Evolutionary conservation across 441 rosid genomes (phyloP), one percentile per base, ranked within the genome.

Genomic region (Gossypium lobatum): DNA sequence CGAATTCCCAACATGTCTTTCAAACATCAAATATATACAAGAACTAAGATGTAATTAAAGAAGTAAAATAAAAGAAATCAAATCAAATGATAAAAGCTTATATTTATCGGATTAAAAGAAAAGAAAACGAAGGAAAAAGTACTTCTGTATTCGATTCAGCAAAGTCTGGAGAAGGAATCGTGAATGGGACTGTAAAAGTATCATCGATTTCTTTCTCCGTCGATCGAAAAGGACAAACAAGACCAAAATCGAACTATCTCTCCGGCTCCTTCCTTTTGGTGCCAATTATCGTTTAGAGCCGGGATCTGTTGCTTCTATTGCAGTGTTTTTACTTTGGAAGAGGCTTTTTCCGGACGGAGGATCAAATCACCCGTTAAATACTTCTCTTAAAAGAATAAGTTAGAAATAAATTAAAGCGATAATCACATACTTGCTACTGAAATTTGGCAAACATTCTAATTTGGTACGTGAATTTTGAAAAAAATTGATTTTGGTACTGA

Each of bases 101-200:
- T 39, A 53, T 14, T 58, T 61, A 52, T 21, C 3, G 18, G 13
- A 10, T 31, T 25, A 4, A 37, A 16, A 5, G 3, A 39, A 46
- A 0, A 26, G 16, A 25, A 17, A 48, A 1, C 39, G 26, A 53
- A 70, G 58, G 58, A 60, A 34, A 26, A 79, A 85, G 70, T 69
- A 95, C 99, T 88, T 89, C 9, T 89, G 91, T 34, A 88, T 82
- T 28, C 96, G 93, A 79, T 87, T 90, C 76, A 81, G 64, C 77
- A 95, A 82, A 74, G 90, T 89, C 75, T 93, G 93, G 74, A 90
- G 93, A 73, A 95, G 98, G 81, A 95, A 93, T 82, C 95, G 86
- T 77, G 99, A 95, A 79, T 91, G 95, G 42, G 98, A 80, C 78
- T 91, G 93, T 78, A 95, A 83, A 48, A 95, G 87, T 73, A 93